phyloP scores from a whole-genome alignment of 306 rosid species.

The Carpinus fangiana region DNA sequence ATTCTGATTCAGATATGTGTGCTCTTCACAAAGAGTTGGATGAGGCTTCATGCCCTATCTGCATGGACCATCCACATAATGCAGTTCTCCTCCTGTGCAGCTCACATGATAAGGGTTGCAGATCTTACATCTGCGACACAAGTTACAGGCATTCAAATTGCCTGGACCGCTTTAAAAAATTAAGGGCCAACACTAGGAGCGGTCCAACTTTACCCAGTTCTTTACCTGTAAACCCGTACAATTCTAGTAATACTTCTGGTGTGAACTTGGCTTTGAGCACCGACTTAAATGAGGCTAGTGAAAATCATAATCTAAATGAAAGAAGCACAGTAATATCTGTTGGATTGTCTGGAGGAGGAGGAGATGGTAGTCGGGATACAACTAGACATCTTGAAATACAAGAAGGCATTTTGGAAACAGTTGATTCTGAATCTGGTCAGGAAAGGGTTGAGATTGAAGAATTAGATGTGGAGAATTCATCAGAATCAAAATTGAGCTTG shows the following conservation, averaged over 20 bases:
- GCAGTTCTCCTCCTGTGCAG: slow-evolving; percentile 97
- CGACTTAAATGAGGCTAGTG: slow-evolving; percentile 65
- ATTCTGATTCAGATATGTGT: slow-evolving; percentile 84
- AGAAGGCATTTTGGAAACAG: slow-evolving; percentile 63
- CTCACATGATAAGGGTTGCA: slow-evolving; percentile 98
- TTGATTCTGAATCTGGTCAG: slow-evolving; percentile 72
- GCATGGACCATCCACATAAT: slow-evolving; percentile 99
- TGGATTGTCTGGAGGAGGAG: slow-evolving; percentile 65
- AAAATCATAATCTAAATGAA: slow-evolving; percentile 60
- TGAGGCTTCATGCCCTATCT: slow-evolving; percentile 94
- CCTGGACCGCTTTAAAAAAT: slow-evolving; percentile 88
- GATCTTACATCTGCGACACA: slow-evolving; percentile 91
- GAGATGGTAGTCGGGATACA: slow-evolving; percentile 60
- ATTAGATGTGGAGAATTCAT: slow-evolving; percentile 57
- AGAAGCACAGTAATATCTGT: slow-evolving; percentile 60
- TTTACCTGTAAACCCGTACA: slow-evolving; percentile 55
- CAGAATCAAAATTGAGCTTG: slow-evolving; percentile 61
- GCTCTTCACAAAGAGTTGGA: slow-evolving; percentile 98
- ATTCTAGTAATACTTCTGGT: slow-evolving; percentile 64
- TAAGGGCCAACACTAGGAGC: slow-evolving; percentile 59
- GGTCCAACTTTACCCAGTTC: slow-evolving; percentile 67
- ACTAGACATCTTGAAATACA: slow-evolving; percentile 60
- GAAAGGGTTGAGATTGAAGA: slow-evolving; percentile 67
- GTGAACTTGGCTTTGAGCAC: slow-evolving; percentile 50
- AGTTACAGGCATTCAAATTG: slow-evolving; percentile 99